A percentile compares a stretch with the other conserved stretches of the same genome.
Evolutionary conservation across 805 yeast species (phyloP).

Genomic region (Jamesozyma gamospora): DNA sequence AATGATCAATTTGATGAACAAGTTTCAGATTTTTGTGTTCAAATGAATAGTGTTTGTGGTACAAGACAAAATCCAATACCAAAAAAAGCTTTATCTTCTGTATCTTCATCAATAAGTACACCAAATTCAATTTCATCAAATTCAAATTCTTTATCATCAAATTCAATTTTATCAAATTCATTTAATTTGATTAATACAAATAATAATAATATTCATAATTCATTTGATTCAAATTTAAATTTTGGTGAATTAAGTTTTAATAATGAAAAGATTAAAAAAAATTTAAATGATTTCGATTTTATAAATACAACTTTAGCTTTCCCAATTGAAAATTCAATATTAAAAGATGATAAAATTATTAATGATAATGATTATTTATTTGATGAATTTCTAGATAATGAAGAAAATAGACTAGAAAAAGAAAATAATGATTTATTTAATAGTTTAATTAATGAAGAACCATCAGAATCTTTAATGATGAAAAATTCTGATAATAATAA

Average conservation of each 20-base stretch:
- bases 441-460: constrained; percentile 11
- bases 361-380: neutral
- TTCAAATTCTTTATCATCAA: neutral
- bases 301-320: constrained; percentile 25
- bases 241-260: constrained; percentile 15
- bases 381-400: constrained; percentile 11
- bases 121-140: neutral
- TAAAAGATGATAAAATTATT: neutral
- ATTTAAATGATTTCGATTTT: constrained; percentile 13
- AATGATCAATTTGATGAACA: constrained; percentile 53
- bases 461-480: constrained; percentile 1
- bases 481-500: too few relatives aligned
- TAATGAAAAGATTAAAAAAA: neutral
- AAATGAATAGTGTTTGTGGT: constrained; percentile 77
- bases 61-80: constrained; percentile 62
- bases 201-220: too few relatives aligned
- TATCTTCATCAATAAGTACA: neutral
- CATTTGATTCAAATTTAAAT: neutral
- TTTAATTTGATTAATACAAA: too few relatives aligned
- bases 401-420: constrained; percentile 3
- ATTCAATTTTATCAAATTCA: constrained; percentile 4
- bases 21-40: constrained; percentile 64
- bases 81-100: constrained; percentile 1
- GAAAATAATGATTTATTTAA: constrained; percentile 1
- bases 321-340: constrained; percentile 15